These are phyloP conservation scores for Alternaria sp. DNA, from an alignment of 2,329 filamentous ascomycete genomes.

Conservation along the genomic window DNA sequence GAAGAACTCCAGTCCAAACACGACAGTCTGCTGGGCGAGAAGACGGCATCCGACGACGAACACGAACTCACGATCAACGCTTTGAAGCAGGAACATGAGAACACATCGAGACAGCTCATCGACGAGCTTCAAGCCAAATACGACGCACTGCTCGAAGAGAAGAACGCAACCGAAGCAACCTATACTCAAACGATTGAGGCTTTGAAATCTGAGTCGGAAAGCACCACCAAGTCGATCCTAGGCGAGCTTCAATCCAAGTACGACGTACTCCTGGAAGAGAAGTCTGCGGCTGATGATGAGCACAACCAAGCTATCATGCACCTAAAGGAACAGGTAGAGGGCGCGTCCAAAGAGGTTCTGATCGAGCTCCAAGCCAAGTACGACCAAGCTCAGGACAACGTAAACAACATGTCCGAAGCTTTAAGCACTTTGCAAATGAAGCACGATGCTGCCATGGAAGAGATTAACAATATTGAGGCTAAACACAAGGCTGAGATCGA, in stretches of 20 bases:
- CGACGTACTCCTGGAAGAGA: slow-evolving; percentile 26
- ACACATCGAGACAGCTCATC: slow-evolving; percentile 19
- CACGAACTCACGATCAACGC: slow-evolving; percentile 34
- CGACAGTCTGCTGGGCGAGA: slow-evolving; percentile 34
- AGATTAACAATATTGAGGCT: slow-evolving; percentile 24
- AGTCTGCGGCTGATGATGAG: slow-evolving; percentile 10
- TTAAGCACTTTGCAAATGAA: slow-evolving; percentile 17
- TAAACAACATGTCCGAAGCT: slow-evolving; percentile 3
- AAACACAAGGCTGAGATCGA: slow-evolving; percentile 29
- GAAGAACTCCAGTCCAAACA: slow-evolving; percentile 16
- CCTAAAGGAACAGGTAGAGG: slow-evolving; percentile 2
- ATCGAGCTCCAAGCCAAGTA: slow-evolving; percentile 21
- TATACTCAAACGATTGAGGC: slow-evolving; percentile 4
- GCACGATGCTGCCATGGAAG: slow-evolving; percentile 21
- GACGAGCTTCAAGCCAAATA: slow-evolving; percentile 22
- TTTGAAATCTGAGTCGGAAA: slow-evolving; percentile 7
- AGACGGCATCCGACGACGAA: slow-evolving; percentile 32
- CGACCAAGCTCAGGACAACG: slow-evolving; percentile 9
- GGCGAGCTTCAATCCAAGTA: slow-evolving; percentile 22
- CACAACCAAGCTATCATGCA: neutral
- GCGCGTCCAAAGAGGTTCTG: slow-evolving; percentile 5
- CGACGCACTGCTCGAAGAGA: slow-evolving; percentile 9
- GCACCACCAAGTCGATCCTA: neutral
- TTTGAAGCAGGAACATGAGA: slow-evolving; percentile 30
- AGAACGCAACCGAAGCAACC: neutral